Evolutionary conservation across 2,329 filamentous ascomycete species (phyloP).

Genomic region (Sphaceloma murrayae): DNA sequence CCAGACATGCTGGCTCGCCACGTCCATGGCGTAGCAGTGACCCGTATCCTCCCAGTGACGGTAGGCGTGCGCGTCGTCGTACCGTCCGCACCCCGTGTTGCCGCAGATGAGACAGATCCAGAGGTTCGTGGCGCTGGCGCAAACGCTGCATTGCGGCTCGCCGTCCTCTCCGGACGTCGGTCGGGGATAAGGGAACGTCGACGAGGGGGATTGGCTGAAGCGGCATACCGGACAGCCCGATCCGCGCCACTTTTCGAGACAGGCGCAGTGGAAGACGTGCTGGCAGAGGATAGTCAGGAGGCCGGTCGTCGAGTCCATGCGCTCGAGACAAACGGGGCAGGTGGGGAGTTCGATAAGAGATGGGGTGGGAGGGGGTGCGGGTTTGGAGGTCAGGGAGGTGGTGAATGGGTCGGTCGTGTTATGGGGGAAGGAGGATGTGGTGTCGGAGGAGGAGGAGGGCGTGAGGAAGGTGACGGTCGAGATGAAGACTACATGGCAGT

Average conservation of each 20-base stretch:
- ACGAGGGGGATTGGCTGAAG: conserved; percentile 60
- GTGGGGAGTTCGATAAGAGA: conserved; percentile 85
- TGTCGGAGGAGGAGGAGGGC: conserved; percentile 37
- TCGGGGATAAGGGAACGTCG: conserved; percentile 30
- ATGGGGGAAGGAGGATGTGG: conserved; percentile 44
- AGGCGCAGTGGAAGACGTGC: conserved; percentile 95
- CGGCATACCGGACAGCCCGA: conserved; percentile 90
- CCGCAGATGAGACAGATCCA: conserved; percentile 96
- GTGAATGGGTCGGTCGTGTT: conserved; percentile 57
- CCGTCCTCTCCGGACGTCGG: conserved; percentile 37
- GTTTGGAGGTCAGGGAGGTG: conserved; percentile 48
- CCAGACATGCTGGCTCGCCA: conserved; percentile 92
- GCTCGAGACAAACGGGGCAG: conserved; percentile 89
- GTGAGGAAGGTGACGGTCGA: conserved; percentile 80
- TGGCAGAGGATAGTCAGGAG: conserved; percentile 93
- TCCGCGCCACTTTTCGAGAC: conserved; percentile 91
- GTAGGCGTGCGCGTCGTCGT: conserved; percentile 88
- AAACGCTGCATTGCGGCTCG: conserved; percentile 69
- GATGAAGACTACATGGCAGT: conserved; percentile 90
- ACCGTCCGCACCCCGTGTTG: conserved; percentile 84
- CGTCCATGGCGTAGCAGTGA: conserved; percentile 86
- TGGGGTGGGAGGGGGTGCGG: conserved; percentile 65
- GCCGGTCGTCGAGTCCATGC: conserved; percentile 96
- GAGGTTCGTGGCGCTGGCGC: conserved; percentile 69
- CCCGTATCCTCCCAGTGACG: conserved; percentile 83